Conservation (phyloP, 2,329 filamentous ascomycete genomes). For the Penicillium sp. region DNA sequence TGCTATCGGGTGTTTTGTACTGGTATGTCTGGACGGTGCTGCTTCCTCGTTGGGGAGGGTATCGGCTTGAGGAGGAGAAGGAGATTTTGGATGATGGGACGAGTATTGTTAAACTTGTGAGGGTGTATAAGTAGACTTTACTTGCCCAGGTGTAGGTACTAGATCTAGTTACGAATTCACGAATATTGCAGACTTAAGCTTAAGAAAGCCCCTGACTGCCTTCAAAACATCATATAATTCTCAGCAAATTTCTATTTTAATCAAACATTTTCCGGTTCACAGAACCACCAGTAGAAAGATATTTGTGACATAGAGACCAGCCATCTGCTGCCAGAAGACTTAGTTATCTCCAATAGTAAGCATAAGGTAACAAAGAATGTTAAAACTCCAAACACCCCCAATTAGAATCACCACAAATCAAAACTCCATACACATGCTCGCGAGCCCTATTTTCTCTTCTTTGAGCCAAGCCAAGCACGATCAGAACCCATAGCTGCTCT, state of each 20-base stretch:
- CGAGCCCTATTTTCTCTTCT: slow-evolving; percentile 12
- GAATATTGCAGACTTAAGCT: too few relatives aligned
- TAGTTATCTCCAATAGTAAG: background rate
- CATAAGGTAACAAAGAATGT: slow-evolving; percentile 10
- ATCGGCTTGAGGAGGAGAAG: slow-evolving; percentile 59
- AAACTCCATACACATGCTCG: slow-evolving; percentile 27
- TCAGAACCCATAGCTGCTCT: slow-evolving; percentile 36
- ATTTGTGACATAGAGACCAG: slow-evolving; percentile 1
- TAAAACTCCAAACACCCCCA: slow-evolving; percentile 13
- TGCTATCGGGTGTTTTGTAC: slow-evolving; percentile 59
- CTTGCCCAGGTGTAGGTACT: too few relatives aligned
- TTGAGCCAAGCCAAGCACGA: background rate
- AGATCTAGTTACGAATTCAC: too few relatives aligned
- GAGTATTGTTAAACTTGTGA: slow-evolving; percentile 57
- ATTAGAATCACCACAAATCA: slow-evolving; percentile 12
- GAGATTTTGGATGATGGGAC: slow-evolving; percentile 64
- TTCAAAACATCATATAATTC: too few relatives aligned
- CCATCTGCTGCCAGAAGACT: background rate
- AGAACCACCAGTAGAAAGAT: background rate
- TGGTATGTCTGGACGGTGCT: slow-evolving; percentile 66
- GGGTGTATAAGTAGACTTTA: slow-evolving; percentile 11
- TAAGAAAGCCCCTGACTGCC: too few relatives aligned
- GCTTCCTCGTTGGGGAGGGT: slow-evolving; percentile 57
- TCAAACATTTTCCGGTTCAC: slow-evolving; percentile 1
- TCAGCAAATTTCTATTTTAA: slow-evolving; percentile 1